Percentiles rank a stretch among this genome's conserved stretches.
Evolutionary conservation across 202 grass and related monocot species (phyloP).

Genomic region (Miscanthus sacchariflorus): DNA sequence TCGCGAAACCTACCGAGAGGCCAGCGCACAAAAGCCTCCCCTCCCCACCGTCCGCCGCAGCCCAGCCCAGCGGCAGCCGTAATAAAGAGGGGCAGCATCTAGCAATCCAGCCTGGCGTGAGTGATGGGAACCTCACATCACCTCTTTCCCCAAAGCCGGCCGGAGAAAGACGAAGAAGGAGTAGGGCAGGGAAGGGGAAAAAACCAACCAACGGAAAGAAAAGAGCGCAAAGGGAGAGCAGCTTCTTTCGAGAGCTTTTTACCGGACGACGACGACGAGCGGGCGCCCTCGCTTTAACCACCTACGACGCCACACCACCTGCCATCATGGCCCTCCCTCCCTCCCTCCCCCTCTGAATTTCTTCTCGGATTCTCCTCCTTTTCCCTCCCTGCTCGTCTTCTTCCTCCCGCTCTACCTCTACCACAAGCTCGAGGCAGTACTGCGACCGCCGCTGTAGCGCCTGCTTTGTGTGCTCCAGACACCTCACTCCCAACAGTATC

Average conservation of each 20-base stretch:
- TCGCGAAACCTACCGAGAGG: slow-evolving; percentile 4
- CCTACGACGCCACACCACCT: slow-evolving; percentile 35
- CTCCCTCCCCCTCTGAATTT: slow-evolving; percentile 31
- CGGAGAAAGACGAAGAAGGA: slow-evolving; percentile 21
- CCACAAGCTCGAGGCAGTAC: neutral
- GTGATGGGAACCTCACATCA: slow-evolving; percentile 57
- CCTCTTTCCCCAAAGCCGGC: slow-evolving; percentile 40
- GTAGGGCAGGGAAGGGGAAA: neutral
- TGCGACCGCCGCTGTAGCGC: no score
- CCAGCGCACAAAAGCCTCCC: neutral
- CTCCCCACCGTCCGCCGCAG: neutral
- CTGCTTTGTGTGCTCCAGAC: slow-evolving; percentile 15
- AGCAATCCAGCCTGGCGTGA: slow-evolving; percentile 17
- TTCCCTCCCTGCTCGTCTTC: slow-evolving; percentile 1
- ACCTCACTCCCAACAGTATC: slow-evolving; percentile 34
- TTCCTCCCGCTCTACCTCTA: neutral
- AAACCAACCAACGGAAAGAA: neutral
- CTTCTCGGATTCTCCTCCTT: slow-evolving; percentile 13
- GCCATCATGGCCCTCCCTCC: slow-evolving; percentile 40
- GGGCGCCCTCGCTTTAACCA: slow-evolving; percentile 59
- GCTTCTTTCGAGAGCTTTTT: slow-evolving; percentile 62
- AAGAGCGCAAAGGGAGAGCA: slow-evolving; percentile 41
- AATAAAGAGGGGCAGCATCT: slow-evolving; percentile 34
- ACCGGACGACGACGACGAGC: slow-evolving; percentile 17
- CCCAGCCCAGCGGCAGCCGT: slow-evolving; percentile 25